These are phyloP conservation scores for Heterobasidion annosum DNA, from an alignment of 1,284 basidiomycete species.

Conservation along the genomic window DNA sequence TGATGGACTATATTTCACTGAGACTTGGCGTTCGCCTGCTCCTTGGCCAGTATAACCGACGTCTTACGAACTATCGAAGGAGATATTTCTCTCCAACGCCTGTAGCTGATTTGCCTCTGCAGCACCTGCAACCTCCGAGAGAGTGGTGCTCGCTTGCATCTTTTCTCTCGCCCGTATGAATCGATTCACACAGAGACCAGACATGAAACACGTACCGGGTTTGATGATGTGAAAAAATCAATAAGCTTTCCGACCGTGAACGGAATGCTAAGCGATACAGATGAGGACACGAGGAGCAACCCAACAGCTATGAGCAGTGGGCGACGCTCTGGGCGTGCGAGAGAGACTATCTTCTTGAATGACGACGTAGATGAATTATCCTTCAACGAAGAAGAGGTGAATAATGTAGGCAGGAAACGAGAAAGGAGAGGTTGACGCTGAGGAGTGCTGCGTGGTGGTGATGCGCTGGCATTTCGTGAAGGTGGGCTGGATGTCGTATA, in stretches of 20 bases:
- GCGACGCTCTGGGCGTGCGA: constrained; percentile 75
- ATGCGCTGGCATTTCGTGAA: not conserved
- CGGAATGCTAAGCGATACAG: constrained; percentile 86
- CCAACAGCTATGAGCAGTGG: constrained; percentile 66
- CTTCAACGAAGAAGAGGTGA: too few species aligned
- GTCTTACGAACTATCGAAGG: too few species aligned
- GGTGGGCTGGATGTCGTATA: not conserved
- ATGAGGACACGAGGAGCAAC: constrained; percentile 56
- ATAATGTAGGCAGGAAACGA: not conserved
- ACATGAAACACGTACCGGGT: constrained; percentile 43
- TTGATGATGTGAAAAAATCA: constrained; percentile 75
- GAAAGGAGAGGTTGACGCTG: not conserved
- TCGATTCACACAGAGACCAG: not conserved
- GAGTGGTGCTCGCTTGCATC: too few species aligned
- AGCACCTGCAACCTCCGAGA: too few species aligned
- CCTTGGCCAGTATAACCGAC: too few species aligned
- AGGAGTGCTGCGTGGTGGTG: not conserved
- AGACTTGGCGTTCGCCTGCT: too few species aligned
- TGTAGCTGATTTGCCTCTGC: too few species aligned
- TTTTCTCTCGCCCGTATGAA: too few species aligned
- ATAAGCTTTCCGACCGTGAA: constrained; percentile 88
- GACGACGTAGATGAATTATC: constrained; percentile 33
- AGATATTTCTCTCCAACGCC: too few species aligned
- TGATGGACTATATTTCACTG: too few species aligned
- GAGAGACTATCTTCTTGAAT: constrained; percentile 63